A percentile compares a stretch with the other conserved stretches of the same genome.
These are phyloP conservation scores for Chaetomium fimeti DNA, from an alignment of 495 filamentous ascomycete species.

Conservation along the genomic window DNA sequence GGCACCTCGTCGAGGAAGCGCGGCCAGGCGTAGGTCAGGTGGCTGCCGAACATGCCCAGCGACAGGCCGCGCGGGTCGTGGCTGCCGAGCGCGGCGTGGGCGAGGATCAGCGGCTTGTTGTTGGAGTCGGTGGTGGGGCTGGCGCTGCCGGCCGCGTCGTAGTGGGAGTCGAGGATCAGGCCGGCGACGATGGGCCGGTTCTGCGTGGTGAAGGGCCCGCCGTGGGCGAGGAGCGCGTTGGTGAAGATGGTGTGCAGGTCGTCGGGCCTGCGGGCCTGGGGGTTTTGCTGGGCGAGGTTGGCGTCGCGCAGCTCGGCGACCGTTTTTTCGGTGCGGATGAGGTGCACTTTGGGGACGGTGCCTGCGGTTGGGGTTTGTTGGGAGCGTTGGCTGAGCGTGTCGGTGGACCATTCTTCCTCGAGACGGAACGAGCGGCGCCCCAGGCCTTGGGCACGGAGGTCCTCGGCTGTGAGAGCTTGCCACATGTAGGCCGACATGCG, in stretches of 20 bases:
- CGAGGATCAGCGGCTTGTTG: slow-evolving; percentile 38
- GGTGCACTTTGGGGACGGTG: slow-evolving; percentile 48
- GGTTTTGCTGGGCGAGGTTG: slow-evolving; percentile 40
- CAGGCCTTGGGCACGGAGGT: slow-evolving; percentile 47
- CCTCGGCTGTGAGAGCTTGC: slow-evolving; percentile 52
- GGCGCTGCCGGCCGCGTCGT: slow-evolving; percentile 33
- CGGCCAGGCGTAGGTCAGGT: slow-evolving; percentile 49
- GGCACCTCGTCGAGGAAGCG: slow-evolving; percentile 42
- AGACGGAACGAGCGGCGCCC: slow-evolving; percentile 52
- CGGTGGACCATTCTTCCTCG: slow-evolving; percentile 50
- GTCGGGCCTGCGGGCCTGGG: slow-evolving; percentile 26
- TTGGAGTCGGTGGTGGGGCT: not conserved
- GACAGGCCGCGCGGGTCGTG: slow-evolving; percentile 44
- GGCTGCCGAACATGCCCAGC: slow-evolving; percentile 50
- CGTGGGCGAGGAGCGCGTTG: slow-evolving; percentile 41
- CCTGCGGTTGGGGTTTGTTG: slow-evolving; percentile 23
- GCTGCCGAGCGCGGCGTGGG: slow-evolving; percentile 47
- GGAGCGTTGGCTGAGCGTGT: slow-evolving; percentile 37
- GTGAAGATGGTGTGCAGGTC: slow-evolving; percentile 43
- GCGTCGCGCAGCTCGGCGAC: slow-evolving; percentile 41
- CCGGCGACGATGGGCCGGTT: slow-evolving; percentile 46
- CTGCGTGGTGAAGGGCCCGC: slow-evolving; percentile 36
- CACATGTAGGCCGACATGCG: slow-evolving; percentile 54
- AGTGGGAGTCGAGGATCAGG: slow-evolving; percentile 46
- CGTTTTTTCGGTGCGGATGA: slow-evolving; percentile 45